These are phyloP conservation scores for Lepidium didymum DNA, from an alignment of 345 rosid genomes.

Conservation along the genomic window DNA sequence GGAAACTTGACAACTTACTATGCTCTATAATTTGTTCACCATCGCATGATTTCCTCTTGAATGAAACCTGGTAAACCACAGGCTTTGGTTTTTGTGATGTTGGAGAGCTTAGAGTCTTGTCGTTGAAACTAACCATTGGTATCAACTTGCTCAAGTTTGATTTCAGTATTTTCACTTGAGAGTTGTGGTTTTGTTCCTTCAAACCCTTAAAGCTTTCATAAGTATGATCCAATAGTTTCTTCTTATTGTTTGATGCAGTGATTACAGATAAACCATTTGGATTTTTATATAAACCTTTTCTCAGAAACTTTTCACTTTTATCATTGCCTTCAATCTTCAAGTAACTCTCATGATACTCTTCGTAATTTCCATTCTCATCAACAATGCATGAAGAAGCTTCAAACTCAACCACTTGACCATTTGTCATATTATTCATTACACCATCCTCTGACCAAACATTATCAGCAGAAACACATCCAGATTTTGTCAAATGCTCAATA, in stretches of 20 bases:
- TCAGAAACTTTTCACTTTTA: constrained; percentile 15
- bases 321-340: constrained; percentile 45
- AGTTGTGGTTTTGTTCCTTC: constrained; percentile 8
- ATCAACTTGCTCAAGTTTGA: constrained; percentile 18
- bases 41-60: constrained; percentile 59
- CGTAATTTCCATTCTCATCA: constrained; percentile 48
- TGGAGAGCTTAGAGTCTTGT: constrained; percentile 21
- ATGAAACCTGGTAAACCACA: constrained; percentile 48
- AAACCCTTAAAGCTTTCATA: constrained; percentile 22
- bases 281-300: constrained; percentile 11
- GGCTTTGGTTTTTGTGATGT: constrained; percentile 41
- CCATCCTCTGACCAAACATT: constrained; percentile 36
- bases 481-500: background rate
- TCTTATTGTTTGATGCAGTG: constrained; percentile 15
- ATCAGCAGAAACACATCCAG: constrained; percentile 21
- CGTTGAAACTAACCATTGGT: constrained; percentile 35
- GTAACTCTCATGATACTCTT: constrained; percentile 61
- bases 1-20: constrained; percentile 31
- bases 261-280: constrained; percentile 5
- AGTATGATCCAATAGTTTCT: constrained; percentile 20
- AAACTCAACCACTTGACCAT: constrained; percentile 63
- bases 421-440: constrained; percentile 37
- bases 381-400: constrained; percentile 54
- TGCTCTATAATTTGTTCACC: constrained; percentile 49
- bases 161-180: constrained; percentile 23